Base-by-base conservation (phyloP, 202 grass and related monocot genomes). In the Zizania palustris region DNA sequence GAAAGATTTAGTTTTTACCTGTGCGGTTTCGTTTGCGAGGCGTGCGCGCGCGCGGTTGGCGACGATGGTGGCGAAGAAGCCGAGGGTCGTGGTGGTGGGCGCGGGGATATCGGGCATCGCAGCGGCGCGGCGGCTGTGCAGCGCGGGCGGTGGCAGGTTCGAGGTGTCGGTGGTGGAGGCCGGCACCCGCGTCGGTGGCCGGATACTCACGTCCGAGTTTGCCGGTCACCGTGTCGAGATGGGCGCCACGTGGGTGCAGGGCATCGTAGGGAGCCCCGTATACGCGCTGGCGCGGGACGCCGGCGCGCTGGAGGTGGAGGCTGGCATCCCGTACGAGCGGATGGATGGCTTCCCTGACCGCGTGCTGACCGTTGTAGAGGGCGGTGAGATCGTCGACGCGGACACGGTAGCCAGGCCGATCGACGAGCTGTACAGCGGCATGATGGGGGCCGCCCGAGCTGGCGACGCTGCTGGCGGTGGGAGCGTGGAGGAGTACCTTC, bases 171-270 rank as follows among this genome's bases (percentile, higher is more conserved):
- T 97, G 28, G 85, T 86, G 11, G 91, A 97, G 45, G 91, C 84
- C 8, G 51, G 74, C 5, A 1, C 18, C 63, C 85, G 86, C 5
- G 86, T 87, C 21, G 93, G 93, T 39, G 93, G 91, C 6, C 84
- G 94, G 40, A 85, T 93, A 15, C 87, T 90, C 6, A 97, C 91
- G 18, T 66, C 86, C 37, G 76, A 88, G 73, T 92, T 97, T 46
- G 82, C 91, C 0, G 88, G 84, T 37, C 86, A 90, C 84, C 76
- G 88, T n/a, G 73, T 97, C 65, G 88, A 97, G 91, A 86, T 92
- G 81, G 91, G 91, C 53, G 91, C 94, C 69, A 97, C 94, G 42
- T 97, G 91, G 91, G 84, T 97, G 64, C 94, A 97, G 45, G 94
- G 94, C 12, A 70, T 93, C 51, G 80, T 34, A n/a, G 94, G 86